Base-by-base conservation (phyloP, 768 basidiomycete species). In the Boletellus emodensis region DNA sequence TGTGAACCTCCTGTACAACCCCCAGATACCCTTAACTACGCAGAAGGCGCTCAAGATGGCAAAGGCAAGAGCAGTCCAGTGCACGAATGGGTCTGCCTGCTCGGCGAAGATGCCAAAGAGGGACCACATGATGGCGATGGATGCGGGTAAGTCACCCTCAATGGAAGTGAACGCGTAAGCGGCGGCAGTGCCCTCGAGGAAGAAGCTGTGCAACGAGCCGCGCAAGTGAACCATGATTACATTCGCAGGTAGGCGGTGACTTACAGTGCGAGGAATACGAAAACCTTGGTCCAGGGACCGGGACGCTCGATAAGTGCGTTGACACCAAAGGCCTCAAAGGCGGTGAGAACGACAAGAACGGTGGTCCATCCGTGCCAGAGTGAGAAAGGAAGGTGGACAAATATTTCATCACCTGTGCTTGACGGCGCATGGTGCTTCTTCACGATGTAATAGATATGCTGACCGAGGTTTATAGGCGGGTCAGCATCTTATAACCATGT, bases 291-390 rank as follows among this genome's bases (percentile, higher is more conserved):
- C 85, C 90, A 93, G 50, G 93, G 72, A 36, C 93, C 91, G 3
- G 90, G 84, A 30, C 64, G 70, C 49, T 87, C 73, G 51, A 64
- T 68, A 52, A 75, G 63, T 0, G 88, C 83, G 65, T 94, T 78
- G 52, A 84, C 82, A 56, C 95, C 94, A 60, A 94, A 94, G 0
- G 92, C 92, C 57, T 92, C 85, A 61, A 94, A 94, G 3, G 78
- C 88, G 37, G 87, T 85, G 56, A 94, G 69, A 60, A 94, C 67
- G 51, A 93, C 82, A 46, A 90, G 80, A 52, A 93, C 83, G 47
- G 90, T 90, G 11, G 85, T 88, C 89, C 90, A 92, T 34, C 93
- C 94, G 62, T 96, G 93, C 72, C 88, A 96, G 42, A 97, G 83
- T 2, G 90, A 94, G 80, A 98, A 97, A 3, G 96, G 96, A 15